Conservation (phyloP, 2,329 filamentous ascomycete species). For the Paracorniculantispora psalliotae region DNA sequence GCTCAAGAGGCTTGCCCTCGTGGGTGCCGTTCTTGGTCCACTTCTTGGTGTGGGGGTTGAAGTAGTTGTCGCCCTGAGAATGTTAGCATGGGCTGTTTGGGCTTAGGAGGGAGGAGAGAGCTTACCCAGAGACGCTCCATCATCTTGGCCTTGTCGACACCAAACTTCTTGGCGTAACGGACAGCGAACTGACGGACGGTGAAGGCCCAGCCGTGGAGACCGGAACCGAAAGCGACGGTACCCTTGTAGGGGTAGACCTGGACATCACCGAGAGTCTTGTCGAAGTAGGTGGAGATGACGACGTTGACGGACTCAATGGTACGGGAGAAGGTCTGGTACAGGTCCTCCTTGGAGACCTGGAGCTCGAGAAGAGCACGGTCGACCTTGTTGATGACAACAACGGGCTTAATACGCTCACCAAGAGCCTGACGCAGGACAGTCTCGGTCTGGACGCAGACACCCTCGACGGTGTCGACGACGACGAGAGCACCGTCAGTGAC, state of each 20-base stretch:
- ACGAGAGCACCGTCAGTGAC: constrained; percentile 99
- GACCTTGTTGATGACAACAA: constrained; percentile 99
- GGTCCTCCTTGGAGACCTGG: constrained; percentile 96
- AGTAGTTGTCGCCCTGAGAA: constrained; percentile 84
- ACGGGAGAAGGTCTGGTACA: constrained; percentile 99
- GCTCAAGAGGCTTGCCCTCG: constrained; percentile 87
- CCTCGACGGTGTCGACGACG: constrained; percentile 98
- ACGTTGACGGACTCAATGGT: constrained; percentile 99
- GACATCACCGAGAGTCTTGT: constrained; percentile 94
- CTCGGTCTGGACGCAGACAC: constrained; percentile 99
- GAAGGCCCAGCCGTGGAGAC: constrained; percentile 99
- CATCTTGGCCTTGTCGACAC: constrained; percentile 99
- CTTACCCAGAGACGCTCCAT: constrained; percentile 98
- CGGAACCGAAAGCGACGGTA: constrained; percentile 97
- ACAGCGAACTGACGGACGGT: constrained; percentile 95
- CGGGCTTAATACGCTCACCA: constrained; percentile 99
- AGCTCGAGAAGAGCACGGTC: constrained; percentile 98
- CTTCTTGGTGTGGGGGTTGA: constrained; percentile 99
- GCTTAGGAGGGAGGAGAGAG: constrained; percentile 8
- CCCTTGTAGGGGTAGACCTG: constrained; percentile 98
- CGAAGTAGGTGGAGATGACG: constrained; percentile 98
- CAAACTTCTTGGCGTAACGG: constrained; percentile 99
- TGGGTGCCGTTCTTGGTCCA: constrained; percentile 85
- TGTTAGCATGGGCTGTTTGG: background rate
- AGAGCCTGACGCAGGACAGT: constrained; percentile 98